Evolutionary conservation across 768 basidiomycete species (phyloP).

Genomic region (Amanita rimosa): DNA sequence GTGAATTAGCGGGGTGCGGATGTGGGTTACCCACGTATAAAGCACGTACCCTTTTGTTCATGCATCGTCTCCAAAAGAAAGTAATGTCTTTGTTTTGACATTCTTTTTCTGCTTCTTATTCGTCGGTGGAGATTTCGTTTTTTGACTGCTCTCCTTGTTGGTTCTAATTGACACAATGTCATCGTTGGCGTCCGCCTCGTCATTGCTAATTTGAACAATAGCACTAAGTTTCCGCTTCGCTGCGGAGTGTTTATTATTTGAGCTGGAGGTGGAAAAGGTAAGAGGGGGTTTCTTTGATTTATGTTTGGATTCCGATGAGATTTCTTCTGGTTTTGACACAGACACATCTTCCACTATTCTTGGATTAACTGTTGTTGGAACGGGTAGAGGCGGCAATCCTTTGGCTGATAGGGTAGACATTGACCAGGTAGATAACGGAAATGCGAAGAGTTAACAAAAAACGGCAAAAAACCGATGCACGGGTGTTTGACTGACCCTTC

Average conservation of each 20-base stretch:
- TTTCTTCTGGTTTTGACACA: constrained; percentile 14
- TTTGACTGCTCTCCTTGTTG: constrained; percentile 35
- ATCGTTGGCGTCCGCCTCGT: constrained; percentile 12
- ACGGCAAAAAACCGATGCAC: background rate
- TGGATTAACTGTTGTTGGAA: constrained; percentile 14
- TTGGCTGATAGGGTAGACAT: constrained; percentile 30
- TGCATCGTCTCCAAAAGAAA: constrained; percentile 53
- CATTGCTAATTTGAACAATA: constrained; percentile 20
- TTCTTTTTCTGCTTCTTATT: constrained; percentile 13
- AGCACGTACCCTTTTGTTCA: constrained; percentile 9
- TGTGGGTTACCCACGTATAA: background rate
- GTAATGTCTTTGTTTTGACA: constrained; percentile 24
- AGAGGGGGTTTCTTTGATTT: constrained; percentile 16
- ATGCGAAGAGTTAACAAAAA: constrained; percentile 1
- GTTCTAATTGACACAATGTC: constrained; percentile 18
- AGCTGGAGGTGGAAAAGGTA: constrained; percentile 32
- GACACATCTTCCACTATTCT: constrained; percentile 7
- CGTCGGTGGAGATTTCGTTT: constrained; percentile 2
- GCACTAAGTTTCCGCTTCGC: constrained; percentile 28
- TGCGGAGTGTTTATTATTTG: constrained; percentile 15
- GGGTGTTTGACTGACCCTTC: constrained; percentile 36
- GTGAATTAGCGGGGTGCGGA: background rate
- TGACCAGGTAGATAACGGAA: background rate
- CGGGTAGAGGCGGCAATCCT: constrained; percentile 45
- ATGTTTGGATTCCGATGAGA: constrained; percentile 4